A percentile compares a stretch with the other conserved stretches of the same genome.
Conservation (phyloP, 768 basidiomycete species). For the Leccinum variicolor region DNA sequence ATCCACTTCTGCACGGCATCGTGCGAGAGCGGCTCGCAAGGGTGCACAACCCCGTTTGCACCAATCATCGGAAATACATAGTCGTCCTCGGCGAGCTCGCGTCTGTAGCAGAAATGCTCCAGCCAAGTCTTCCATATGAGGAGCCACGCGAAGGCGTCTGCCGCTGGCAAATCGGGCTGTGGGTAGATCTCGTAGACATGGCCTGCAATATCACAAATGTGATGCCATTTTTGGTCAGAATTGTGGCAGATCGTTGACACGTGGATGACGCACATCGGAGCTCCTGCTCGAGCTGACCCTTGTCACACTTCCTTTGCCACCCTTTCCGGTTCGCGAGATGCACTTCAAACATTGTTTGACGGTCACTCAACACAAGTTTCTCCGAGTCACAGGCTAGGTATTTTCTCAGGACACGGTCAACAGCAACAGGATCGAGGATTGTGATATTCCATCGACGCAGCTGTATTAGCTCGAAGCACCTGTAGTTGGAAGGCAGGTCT, state of each 20-base stretch:
- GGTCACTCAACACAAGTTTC: constrained; percentile 4
- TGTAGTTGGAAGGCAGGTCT: constrained; percentile 2
- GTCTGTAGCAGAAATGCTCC: background rate
- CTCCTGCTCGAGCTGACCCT: constrained; percentile 19
- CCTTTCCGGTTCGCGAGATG: constrained; percentile 21
- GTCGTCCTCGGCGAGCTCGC: constrained; percentile 22
- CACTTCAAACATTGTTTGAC: constrained; percentile 17
- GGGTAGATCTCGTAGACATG: constrained; percentile 36
- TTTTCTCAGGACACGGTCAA: constrained; percentile 1
- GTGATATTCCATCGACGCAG: constrained; percentile 22
- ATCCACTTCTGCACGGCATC: constrained; percentile 29
- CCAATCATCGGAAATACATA: constrained; percentile 32
- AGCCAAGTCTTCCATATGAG: constrained; percentile 17
- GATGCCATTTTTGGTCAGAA: background rate
- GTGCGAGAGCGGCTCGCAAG: constrained; percentile 25
- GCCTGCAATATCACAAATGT: too few species aligned
- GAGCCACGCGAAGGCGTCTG: constrained; percentile 30
- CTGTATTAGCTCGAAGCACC: constrained; percentile 31
- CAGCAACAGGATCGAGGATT: background rate
- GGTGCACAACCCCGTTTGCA: constrained; percentile 9
- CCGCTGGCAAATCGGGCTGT: constrained; percentile 28
- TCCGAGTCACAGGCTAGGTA: constrained; percentile 4
- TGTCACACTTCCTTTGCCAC: constrained; percentile 24
- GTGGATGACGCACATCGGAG: constrained; percentile 8
- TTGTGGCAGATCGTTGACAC: background rate